Percentiles rank a stretch among this genome's conserved stretches.
Conservation (phyloP, 2,329 filamentous ascomycete species). For the Neonectria faginata region DNA sequence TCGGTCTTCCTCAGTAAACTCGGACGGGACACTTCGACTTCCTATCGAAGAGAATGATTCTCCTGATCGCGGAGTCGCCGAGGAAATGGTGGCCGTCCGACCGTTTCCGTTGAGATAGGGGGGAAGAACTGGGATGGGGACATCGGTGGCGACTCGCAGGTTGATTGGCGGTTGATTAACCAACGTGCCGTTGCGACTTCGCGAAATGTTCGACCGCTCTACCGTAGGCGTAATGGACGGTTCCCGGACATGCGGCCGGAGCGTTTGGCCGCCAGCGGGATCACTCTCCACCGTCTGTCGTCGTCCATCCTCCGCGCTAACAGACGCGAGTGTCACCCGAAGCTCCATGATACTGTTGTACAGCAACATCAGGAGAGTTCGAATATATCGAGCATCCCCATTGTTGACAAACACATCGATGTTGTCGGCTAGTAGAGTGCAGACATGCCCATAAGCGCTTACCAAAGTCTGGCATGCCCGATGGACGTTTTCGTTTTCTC, state of each 20-base stretch:
- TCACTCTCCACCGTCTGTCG: slow-evolving; percentile 32
- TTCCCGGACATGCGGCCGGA: slow-evolving; percentile 64
- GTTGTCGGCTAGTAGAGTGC: slow-evolving; percentile 69
- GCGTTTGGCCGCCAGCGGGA: slow-evolving; percentile 57
- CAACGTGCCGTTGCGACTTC: slow-evolving; percentile 52
- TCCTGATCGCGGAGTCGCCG: slow-evolving; percentile 81
- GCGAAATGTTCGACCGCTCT: slow-evolving; percentile 56
- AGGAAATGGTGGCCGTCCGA: slow-evolving; percentile 65
- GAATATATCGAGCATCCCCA: slow-evolving; percentile 74
- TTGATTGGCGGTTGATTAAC: slow-evolving; percentile 65
- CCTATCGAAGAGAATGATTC: slow-evolving; percentile 78
- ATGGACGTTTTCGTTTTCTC: slow-evolving; percentile 73
- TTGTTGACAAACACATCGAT: slow-evolving; percentile 74
- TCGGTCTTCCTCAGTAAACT: slow-evolving; percentile 80
- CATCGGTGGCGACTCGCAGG: slow-evolving; percentile 68
- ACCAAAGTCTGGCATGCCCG: slow-evolving; percentile 73
- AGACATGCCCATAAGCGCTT: slow-evolving; percentile 74
- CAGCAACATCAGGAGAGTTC: slow-evolving; percentile 71
- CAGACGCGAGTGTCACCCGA: slow-evolving; percentile 63
- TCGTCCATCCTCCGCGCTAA: slow-evolving; percentile 44
- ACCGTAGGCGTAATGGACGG: slow-evolving; percentile 65
- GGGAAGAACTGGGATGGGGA: slow-evolving; percentile 53
- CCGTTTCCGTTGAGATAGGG: slow-evolving; percentile 62
- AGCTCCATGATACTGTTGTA: slow-evolving; percentile 78
- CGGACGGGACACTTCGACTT: slow-evolving; percentile 61